A percentile compares a stretch with the other conserved stretches of the same genome.
phyloP scores from a whole-genome alignment of 257 asterid genomes.

The Catharanthus roseus region DNA sequence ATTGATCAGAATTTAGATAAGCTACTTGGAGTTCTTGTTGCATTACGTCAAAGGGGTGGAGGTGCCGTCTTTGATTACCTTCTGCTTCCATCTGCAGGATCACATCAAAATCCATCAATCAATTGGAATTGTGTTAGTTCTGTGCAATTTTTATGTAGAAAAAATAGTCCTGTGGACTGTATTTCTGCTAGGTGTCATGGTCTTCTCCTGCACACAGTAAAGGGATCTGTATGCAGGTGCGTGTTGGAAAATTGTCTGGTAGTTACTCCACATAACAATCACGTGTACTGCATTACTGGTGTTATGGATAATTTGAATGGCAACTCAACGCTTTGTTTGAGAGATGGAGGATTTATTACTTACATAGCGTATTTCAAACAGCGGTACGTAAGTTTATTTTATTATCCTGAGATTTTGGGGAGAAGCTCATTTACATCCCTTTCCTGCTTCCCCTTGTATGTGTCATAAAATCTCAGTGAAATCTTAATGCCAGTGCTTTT shows the following conservation, averaged over 20 bases:
- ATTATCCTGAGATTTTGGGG: background rate
- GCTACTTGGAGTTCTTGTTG: constrained; percentile 26
- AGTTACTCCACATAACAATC: constrained; percentile 57
- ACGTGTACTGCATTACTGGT: constrained; percentile 42
- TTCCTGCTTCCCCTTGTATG: background rate
- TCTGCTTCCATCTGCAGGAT: constrained; percentile 47
- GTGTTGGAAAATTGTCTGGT: constrained; percentile 61
- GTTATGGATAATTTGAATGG: constrained; percentile 36
- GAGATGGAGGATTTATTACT: constrained; percentile 35
- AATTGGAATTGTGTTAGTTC: constrained; percentile 53
- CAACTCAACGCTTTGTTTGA: constrained; percentile 33
- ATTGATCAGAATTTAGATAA: constrained; percentile 36
- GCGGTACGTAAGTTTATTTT: constrained; percentile 32
- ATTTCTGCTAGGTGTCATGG: constrained; percentile 15
- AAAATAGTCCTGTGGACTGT: constrained; percentile 17
- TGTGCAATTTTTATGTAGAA: constrained; percentile 14
- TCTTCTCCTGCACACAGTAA: constrained; percentile 34
- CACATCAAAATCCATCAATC: constrained; percentile 17
- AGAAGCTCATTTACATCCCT: background rate
- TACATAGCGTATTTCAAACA: constrained; percentile 40
- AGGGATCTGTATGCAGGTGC: constrained; percentile 52
- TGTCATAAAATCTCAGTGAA: background rate
- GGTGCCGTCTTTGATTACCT: constrained; percentile 43
- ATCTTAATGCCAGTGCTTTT: no score
- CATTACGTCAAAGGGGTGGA: constrained; percentile 13